Conservation (phyloP, 2,329 filamentous ascomycete genomes). For the Curvularia eragrostidis region DNA sequence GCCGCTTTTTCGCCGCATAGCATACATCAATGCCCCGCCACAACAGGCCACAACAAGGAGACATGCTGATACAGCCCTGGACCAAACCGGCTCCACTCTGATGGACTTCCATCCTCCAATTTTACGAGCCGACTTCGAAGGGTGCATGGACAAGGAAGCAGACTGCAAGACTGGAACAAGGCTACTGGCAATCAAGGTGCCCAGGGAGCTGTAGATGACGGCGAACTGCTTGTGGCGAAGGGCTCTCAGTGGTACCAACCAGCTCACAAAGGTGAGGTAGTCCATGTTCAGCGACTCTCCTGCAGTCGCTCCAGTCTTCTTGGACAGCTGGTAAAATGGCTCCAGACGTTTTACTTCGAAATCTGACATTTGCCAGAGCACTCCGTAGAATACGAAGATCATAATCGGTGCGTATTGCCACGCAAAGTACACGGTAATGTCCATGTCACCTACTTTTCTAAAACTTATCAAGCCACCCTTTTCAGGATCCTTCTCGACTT, state of each 20-base stretch:
- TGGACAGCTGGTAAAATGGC: constrained; percentile 56
- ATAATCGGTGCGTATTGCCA: constrained; percentile 54
- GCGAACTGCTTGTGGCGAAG: constrained; percentile 70
- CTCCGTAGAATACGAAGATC: constrained; percentile 57
- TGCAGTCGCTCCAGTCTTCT: constrained; percentile 46
- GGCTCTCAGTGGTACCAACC: constrained; percentile 69
- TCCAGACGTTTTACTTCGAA: constrained; percentile 60
- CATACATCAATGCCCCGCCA: constrained; percentile 65
- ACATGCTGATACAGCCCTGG: constrained; percentile 65
- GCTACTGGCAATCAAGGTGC: constrained; percentile 70
- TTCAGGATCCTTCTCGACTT: constrained; percentile 20
- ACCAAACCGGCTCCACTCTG: constrained; percentile 64
- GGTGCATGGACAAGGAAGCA: constrained; percentile 65
- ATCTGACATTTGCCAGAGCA: constrained; percentile 59
- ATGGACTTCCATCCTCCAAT: constrained; percentile 61
- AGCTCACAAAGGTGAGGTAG: constrained; percentile 72
- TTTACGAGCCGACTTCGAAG: constrained; percentile 57
- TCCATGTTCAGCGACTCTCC: constrained; percentile 71
- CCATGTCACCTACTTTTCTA: constrained; percentile 36
- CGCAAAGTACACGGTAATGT: constrained; percentile 42
- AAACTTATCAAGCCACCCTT: constrained; percentile 42
- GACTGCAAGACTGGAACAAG: constrained; percentile 73
- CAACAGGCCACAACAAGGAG: constrained; percentile 65
- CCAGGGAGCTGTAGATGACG: constrained; percentile 70
- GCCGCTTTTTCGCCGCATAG: constrained; percentile 69